Percentiles rank a stretch among this genome's conserved stretches.
phyloP scores from a whole-genome alignment of 169 alveolate species.

The Perkinsus marinus region DNA sequence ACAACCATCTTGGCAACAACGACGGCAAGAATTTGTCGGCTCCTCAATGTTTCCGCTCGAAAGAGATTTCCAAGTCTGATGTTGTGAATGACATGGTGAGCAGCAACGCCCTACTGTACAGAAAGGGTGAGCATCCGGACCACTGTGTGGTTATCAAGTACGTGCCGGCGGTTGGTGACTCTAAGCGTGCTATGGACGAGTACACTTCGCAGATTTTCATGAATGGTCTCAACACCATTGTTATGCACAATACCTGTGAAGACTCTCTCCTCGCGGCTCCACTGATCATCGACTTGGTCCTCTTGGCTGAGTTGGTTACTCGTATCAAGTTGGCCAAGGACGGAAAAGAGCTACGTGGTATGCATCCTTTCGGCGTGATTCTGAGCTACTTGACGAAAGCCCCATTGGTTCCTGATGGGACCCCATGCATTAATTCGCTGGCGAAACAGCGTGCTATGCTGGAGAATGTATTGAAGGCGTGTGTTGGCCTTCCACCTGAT shows the following conservation, averaged over 20 bases:
- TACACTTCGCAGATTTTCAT: conserved; percentile 65
- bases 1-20: conserved; percentile 79
- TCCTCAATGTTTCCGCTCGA: conserved; percentile 59
- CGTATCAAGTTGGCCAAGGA: background rate
- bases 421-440: conserved; percentile 20
- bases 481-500: conserved; percentile 33
- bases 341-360: background rate
- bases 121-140: conserved; percentile 44
- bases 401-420: conserved; percentile 19
- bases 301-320: conserved; percentile 48
- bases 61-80: conserved; percentile 66
- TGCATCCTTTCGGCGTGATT: conserved; percentile 16
- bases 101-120: conserved; percentile 57
- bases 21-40: conserved; percentile 70
- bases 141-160: conserved; percentile 72
- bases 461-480: conserved; percentile 17
- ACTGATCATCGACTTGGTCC: conserved; percentile 60
- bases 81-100: conserved; percentile 67
- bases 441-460: conserved; percentile 13
- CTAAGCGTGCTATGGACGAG: conserved; percentile 78
- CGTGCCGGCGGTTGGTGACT: conserved; percentile 77
- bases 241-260: conserved; percentile 69
- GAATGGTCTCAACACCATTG: conserved; percentile 65
- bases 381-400: conserved; percentile 20
- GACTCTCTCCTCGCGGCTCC: conserved; percentile 79